Base-by-base conservation (phyloP, 805 yeast species). In the Barnettozyma pratensis region DNA sequence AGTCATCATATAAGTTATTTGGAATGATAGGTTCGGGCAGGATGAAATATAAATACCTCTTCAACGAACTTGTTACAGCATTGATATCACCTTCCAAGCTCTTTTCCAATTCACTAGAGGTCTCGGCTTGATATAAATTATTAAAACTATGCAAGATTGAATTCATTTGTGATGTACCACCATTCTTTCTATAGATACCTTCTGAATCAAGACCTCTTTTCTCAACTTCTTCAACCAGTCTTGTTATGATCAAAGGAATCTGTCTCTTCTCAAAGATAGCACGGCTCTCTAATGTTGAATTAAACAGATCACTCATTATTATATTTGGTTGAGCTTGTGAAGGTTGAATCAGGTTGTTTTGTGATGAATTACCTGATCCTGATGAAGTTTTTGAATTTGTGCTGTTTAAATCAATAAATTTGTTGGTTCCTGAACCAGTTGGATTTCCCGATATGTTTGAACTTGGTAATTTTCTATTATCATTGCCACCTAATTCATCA, bases 111-210 rank as follows among this genome's bases (percentile, higher is more conserved):
- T 67, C 69, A 30, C 59, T 56, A 10, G 68, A 69, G 37, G 68
- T 66, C n/a, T 62, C 65, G 8, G 60, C 52, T n/a, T 55, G 62
- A 40, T 49, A 52, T 39, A 55, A 49, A 29, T 46, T 52, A 39
- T 64, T 63, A 46, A 65, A 65, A 1, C 75, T 71, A 29, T 55
- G 56, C 42, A 63, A 47, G 26, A 61, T 56, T 47, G 50, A 62
- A 64, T 60, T 68, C 66, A 58, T 74, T 62, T 55, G 74, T 51
- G 52, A 58, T 2, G 58, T 51, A 14, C 60, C 54, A 38, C 76
- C 99, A 41, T 95, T 85, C 55, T 91, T 84, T 55, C 99, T 74
- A 69, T 94, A 94, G 35, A 94, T 76, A 7, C 99, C 99, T 66
- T 91, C 98, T 52, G 74, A 69, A 37, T 76, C 80, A 55, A 91